A percentile compares a stretch with the other conserved stretches of the same genome.
phyloP scores from a whole-genome alignment of 164 flowering plant genomes.

The Chloranthus sessilifolius region DNA sequence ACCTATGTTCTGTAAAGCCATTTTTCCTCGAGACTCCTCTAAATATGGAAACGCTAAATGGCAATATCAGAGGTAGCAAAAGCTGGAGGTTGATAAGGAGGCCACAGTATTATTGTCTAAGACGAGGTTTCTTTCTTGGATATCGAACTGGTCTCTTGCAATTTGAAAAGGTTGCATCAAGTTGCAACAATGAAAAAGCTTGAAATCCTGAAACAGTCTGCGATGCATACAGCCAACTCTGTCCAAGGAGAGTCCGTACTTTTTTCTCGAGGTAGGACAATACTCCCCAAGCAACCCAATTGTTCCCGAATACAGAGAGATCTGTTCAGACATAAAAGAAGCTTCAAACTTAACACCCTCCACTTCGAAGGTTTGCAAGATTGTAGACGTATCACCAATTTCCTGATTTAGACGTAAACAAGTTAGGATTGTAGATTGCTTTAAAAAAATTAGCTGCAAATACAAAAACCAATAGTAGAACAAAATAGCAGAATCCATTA shows the following conservation, averaged over 20 bases:
- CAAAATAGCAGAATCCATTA: too few relatives aligned
- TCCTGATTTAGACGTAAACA: too few relatives aligned
- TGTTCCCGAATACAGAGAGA: slow-evolving; percentile 45
- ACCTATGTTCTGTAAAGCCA: slow-evolving; percentile 94
- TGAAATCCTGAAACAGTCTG: slow-evolving; percentile 12
- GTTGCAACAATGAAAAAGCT: slow-evolving; percentile 20
- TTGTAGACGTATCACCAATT: too few relatives aligned
- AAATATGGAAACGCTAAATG: neutral
- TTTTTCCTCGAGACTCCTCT: slow-evolving; percentile 18
- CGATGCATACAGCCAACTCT: slow-evolving; percentile 42
- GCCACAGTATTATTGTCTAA: neutral
- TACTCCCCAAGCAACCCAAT: slow-evolving; percentile 71
- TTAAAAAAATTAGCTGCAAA: too few relatives aligned
- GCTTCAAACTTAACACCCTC: slow-evolving; percentile 44
- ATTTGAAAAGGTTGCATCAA: slow-evolving; percentile 28
- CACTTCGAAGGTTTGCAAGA: slow-evolving; percentile 40
- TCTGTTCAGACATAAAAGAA: slow-evolving; percentile 75
- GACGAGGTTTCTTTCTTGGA: neutral
- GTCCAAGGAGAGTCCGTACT: slow-evolving; percentile 21
- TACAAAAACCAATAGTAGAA: too few relatives aligned
- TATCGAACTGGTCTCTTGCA: slow-evolving; percentile 10
- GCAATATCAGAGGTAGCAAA: slow-evolving; percentile 18
- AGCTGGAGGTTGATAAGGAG: neutral
- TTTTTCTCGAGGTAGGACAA: slow-evolving; percentile 50
- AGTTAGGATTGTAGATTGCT: too few relatives aligned